phyloP scores from a whole-genome alignment of 805 yeast species.

The Metschnikowia kunwiensis region DNA sequence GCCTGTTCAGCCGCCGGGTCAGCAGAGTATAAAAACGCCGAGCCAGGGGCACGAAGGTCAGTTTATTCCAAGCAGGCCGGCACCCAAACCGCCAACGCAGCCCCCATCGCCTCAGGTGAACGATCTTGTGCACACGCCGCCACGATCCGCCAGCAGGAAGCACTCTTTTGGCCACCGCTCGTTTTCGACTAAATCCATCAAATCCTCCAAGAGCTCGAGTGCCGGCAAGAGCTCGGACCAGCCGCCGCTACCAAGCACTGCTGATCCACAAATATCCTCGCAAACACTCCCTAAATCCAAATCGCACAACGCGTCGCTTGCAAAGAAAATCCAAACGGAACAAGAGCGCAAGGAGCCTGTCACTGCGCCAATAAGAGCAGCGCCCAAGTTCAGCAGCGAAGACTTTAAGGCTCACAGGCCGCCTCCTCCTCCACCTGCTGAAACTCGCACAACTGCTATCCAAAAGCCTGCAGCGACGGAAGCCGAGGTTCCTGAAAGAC shows the following conservation, averaged over 20 bases:
- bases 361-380: slow-evolving; percentile 37
- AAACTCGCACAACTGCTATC: slow-evolving; percentile 4
- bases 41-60: slow-evolving; percentile 29
- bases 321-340: slow-evolving; percentile 24
- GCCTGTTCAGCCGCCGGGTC: background rate
- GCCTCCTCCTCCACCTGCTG: slow-evolving; percentile 42
- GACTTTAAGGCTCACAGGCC: slow-evolving; percentile 37
- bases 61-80: slow-evolving; percentile 65
- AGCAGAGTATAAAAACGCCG: slow-evolving; percentile 3
- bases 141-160: slow-evolving; percentile 7
- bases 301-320: slow-evolving; percentile 39
- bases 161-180: slow-evolving; percentile 23
- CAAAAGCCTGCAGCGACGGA: slow-evolving; percentile 1
- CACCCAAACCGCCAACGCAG: slow-evolving; percentile 53
- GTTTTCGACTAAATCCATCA: slow-evolving; percentile 37
- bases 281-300: slow-evolving; percentile 38
- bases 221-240: slow-evolving; percentile 9
- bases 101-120: slow-evolving; percentile 15
- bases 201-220: slow-evolving; percentile 18
- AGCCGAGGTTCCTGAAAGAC: slow-evolving; percentile 9
- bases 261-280: slow-evolving; percentile 9
- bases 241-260: slow-evolving; percentile 20
- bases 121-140: slow-evolving; percentile 15
- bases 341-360: slow-evolving; percentile 25
- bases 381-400: slow-evolving; percentile 27